Conservation (phyloP, 306 rosid genomes). For the Canavalia ensiformis region DNA sequence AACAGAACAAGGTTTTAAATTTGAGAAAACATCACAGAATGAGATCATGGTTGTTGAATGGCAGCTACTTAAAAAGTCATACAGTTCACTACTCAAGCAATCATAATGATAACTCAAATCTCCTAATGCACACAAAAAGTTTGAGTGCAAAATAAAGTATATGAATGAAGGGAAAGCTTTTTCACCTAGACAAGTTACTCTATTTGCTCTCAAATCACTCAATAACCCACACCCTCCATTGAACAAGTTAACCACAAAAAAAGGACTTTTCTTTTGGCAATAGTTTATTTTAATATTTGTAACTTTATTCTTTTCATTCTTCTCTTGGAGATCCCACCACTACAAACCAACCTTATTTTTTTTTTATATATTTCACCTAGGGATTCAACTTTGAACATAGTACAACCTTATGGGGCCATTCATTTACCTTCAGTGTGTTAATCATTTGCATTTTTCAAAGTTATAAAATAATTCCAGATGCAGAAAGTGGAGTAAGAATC, state of each 20-base stretch:
- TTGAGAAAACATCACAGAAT: constrained; percentile 22
- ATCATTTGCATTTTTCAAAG: constrained; percentile 35
- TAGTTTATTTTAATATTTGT: constrained; percentile 20
- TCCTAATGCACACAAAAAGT: constrained; percentile 35
- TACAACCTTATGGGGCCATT: constrained; percentile 45
- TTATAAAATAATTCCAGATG: constrained; percentile 11
- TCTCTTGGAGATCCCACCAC: constrained; percentile 48
- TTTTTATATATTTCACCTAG: constrained; percentile 33
- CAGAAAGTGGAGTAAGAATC: constrained; percentile 29
- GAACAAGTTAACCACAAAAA: constrained; percentile 32
- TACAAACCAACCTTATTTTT: constrained; percentile 25
- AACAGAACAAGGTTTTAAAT: constrained; percentile 33
- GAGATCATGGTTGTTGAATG: constrained; percentile 31
- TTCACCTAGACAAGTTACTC: constrained; percentile 42
- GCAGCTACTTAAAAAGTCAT: constrained; percentile 19
- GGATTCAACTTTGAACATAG: constrained; percentile 50
- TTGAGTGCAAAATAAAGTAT: constrained; percentile 3
- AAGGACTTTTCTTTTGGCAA: constrained; percentile 35
- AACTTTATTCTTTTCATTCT: constrained; percentile 45
- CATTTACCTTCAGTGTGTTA: constrained; percentile 42
- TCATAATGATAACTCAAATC: constrained; percentile 45
- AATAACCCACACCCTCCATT: constrained; percentile 17
- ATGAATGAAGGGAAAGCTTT: constrained; percentile 35
- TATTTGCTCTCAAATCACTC: constrained; percentile 28
- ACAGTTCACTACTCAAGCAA: constrained; percentile 33